Base-by-base conservation (phyloP, 768 basidiomycete genomes). In the Amanita rubescens region DNA sequence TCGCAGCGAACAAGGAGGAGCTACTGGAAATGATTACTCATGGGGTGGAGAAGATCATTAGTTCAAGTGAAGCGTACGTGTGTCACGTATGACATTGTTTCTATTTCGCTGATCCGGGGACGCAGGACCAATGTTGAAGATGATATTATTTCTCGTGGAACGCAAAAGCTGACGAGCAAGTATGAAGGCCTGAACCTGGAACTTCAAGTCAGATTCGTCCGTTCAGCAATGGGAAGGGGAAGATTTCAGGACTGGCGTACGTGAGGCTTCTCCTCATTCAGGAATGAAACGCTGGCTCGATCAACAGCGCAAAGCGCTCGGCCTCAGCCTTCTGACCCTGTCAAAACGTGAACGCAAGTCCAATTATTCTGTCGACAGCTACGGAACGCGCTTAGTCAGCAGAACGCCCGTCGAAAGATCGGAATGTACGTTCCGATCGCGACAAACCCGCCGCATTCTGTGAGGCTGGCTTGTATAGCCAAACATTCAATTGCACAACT, bases 11-110 rank as follows among this genome's bases (percentile, higher is more conserved):
- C 67, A 98, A 98, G 72, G 96, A 98, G 45, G 96, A 98, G 55
- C 75, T 99, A 12, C 71, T 98, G 33, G 94, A 98, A 64, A 99
- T 98, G 93, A 98, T 99, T 55, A 86, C 94, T 5, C 93, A 95
- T 62, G 95, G 96, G 17, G 95, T 94, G 0, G 95, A 98, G 66
- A 89, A 92, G 68, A 97, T 99, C 53, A 94, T 98, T 67, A 95
- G 87, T 63, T 73, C 84, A 3, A 66, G 69, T 0, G 85, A 89
- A 12, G 81, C 83, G 90, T 92, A 53, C 57, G 86, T 70, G 11
- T 3, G 35, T 25, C 27, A 41, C 34, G 37, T 8, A 30, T 38
- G 22, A 12, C 20, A 32, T 8, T n/a, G n/a, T n/a, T n/a, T n/a
- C n/a, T 30, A 15, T 9, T 33, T 11, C 24, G 39, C 30, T 51